Evolutionary conservation across 2,329 filamentous ascomycete species (phyloP).

Genomic region (Paraphoma chrysanthemicola): DNA sequence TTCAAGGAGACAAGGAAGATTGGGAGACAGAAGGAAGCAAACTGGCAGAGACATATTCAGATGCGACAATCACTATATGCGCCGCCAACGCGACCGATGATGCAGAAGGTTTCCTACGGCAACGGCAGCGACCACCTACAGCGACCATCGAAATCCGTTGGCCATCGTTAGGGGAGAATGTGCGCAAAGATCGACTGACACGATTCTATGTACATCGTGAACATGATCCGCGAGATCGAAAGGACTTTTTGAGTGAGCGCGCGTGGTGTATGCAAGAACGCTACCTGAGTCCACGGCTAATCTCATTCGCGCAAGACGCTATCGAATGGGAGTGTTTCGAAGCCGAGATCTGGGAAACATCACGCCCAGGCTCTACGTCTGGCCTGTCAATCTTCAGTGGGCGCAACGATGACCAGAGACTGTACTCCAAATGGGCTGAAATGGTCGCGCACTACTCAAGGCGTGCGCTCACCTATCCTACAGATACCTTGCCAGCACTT

Average conservation of each 20-base stretch:
- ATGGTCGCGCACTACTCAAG: not conserved
- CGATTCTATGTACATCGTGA: not conserved
- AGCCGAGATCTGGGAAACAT: not conserved
- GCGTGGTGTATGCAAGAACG: not conserved
- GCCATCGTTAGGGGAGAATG: not conserved
- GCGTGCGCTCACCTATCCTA: not conserved
- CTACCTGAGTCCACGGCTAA: not conserved
- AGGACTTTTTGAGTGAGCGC: not conserved
- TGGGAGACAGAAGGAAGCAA: conserved; percentile 4
- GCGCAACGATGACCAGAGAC: not conserved
- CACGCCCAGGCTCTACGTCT: not conserved
- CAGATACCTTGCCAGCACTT: not conserved
- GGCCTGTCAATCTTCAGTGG: not conserved
- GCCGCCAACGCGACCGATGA: conserved; percentile 4
- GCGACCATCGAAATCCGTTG: not conserved
- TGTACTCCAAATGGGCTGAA: not conserved
- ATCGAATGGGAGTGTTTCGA: not conserved
- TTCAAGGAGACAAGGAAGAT: conserved; percentile 2
- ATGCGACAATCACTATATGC: conserved; percentile 4
- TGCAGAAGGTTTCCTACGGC: conserved; percentile 1
- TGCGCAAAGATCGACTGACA: not conserved
- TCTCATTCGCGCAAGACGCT: not conserved
- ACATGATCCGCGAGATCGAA: not conserved
- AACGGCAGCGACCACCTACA: not conserved
- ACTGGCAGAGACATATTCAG: conserved; percentile 5